phyloP scores from a whole-genome alignment of 148 eudicot species.

The Euryodendron excelsum region DNA sequence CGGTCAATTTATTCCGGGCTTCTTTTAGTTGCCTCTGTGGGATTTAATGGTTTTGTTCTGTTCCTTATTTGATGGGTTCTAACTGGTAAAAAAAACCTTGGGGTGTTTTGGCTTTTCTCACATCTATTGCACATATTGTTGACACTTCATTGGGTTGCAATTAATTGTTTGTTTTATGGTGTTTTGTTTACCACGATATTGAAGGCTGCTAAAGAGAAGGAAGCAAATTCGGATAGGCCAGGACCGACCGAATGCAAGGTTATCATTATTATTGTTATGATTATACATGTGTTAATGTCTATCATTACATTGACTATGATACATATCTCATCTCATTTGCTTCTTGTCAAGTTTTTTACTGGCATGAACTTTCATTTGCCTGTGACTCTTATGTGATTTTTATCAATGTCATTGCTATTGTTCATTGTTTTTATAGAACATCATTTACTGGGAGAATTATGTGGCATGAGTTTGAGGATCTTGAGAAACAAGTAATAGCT shows the following conservation, averaged over 20 bases:
- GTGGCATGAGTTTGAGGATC: neutral
- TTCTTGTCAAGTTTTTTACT: neutral
- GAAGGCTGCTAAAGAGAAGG: conserved; percentile 49
- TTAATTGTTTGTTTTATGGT: neutral
- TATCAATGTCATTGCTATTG: neutral
- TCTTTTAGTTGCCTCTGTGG: neutral
- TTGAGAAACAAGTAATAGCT: neutral
- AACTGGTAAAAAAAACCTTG: neutral
- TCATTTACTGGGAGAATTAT: neutral
- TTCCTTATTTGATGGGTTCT: neutral
- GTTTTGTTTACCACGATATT: neutral
- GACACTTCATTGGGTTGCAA: neutral
- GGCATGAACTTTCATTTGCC: neutral
- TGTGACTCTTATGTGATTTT: neutral
- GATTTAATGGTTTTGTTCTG: neutral
- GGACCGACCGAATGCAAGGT: conserved; percentile 64
- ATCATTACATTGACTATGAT: conserved; percentile 1
- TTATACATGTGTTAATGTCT: neutral
- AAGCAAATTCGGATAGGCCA: conserved; percentile 38
- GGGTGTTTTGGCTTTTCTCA: neutral
- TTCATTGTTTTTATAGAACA: neutral
- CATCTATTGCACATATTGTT: neutral
- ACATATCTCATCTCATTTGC: neutral
- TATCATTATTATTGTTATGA: no score
- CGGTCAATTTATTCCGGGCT: neutral